These are phyloP conservation scores for Circinella minor DNA, from an alignment of 371 early-diverging fungal genomes.

Conservation along the genomic window DNA sequence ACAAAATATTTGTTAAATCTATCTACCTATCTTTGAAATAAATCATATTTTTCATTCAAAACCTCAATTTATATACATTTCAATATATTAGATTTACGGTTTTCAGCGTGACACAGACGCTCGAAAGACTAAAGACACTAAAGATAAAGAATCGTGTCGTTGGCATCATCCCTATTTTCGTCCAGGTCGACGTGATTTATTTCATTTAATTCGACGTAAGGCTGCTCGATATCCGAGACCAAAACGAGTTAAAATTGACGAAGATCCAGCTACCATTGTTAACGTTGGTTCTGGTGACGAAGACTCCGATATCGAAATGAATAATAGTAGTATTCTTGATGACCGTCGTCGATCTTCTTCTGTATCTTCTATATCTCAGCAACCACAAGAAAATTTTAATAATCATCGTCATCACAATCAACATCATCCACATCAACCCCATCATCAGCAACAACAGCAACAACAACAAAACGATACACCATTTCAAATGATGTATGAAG, in stretches of 20 bases:
- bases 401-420: background rate
- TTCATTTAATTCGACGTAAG: slow-evolving; percentile 54
- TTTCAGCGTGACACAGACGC: slow-evolving; percentile 62
- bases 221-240: slow-evolving; percentile 45
- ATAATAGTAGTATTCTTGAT: slow-evolving; percentile 6
- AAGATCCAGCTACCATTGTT: slow-evolving; percentile 45
- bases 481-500: slow-evolving; percentile 12
- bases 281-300: slow-evolving; percentile 38
- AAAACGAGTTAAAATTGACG: slow-evolving; percentile 28
- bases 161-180: slow-evolving; percentile 57
- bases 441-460: slow-evolving; percentile 6
- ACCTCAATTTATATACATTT: background rate
- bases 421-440: background rate
- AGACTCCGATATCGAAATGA: slow-evolving; percentile 37
- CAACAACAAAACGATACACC: slow-evolving; percentile 3
- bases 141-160: slow-evolving; percentile 54
- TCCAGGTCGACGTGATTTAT: slow-evolving; percentile 51
- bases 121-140: slow-evolving; percentile 56
- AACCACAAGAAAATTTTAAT: slow-evolving; percentile 9
- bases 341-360: slow-evolving; percentile 25
- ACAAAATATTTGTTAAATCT: too few species aligned
- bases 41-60: background rate
- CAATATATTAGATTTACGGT: slow-evolving; percentile 49
- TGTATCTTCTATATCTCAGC: slow-evolving; percentile 18
- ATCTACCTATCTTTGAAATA: too few species aligned